Evolutionary conservation across 2,329 filamentous ascomycete species (phyloP), one percentile per base, ranked within the genome.

Genomic region (Xylaria sp.): DNA sequence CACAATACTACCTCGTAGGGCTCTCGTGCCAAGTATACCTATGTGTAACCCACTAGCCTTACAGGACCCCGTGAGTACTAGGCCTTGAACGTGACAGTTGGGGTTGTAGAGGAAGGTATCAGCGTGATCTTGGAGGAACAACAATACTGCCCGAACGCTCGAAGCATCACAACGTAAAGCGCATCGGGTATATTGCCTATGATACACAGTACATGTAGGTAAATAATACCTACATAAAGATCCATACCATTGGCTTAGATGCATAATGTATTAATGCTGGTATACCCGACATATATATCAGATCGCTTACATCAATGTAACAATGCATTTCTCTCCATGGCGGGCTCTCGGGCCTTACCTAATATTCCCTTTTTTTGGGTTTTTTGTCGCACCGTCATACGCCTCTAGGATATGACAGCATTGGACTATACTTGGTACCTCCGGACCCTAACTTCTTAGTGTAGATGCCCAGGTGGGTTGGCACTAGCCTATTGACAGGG

Each of bases 221-320:
- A 48, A 15, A 8, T 48, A 48, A n/a, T n/a, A n/a, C n/a, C n/a
- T n/a, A n/a, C n/a, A n/a, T n/a, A n/a, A n/a, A 52, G 25, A n/a
- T 52, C 25, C 18, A 52, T 50, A 52, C 48, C 10, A 52, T 52
- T 32, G 28, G 48, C 25, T 63, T 64, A 67, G 57, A 39, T 43
- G 53, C 60, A 64, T 64, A 65, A 39, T 18, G 20, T 46, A 48
- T 46, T 39, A 39, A 36, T 36, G 32, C 23, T 55, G 52, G 52
- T 36, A 55, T 55, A 36, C 28, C 52, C 30, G 52, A 36, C 52
- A 20, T 36, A 58, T 36, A 58, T 56, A 57, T 53, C 30, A 41
- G 50, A 46, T 65, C 18, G 53, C 36, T 36, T 62, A 66, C 30
- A 57, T 59, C 15, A 39, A 55, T 69, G 67, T 69, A 69, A 67